Base-by-base conservation (phyloP, 2,329 filamentous ascomycete species). In the Aspergillus sp. region DNA sequence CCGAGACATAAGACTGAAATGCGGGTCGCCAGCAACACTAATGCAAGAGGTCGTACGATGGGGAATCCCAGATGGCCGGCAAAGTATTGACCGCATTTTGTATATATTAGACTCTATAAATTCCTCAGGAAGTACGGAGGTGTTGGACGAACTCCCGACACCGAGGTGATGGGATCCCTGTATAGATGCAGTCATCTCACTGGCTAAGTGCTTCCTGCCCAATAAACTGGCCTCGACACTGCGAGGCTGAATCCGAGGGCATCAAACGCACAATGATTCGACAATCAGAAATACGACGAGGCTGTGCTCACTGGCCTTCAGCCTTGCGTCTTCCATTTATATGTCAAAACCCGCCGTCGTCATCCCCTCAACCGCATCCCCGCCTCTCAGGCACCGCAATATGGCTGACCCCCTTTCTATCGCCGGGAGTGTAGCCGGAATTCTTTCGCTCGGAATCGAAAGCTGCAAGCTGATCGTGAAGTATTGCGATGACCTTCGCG, bases 331-430 rank as follows among this genome's bases (percentile, higher is more conserved):
- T 31, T 31, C 27, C 27, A 31, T 31, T 31, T 31, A 3, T 3
- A 4, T 31, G 27, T 11, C 27, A 0, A 31, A 11, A 1, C 35
- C 35, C 35, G 5, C 35, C 14, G 15, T 37, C 35, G 4, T 31
- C 27, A 4, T 11, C 24, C 2, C 35, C 15, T 37, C 35, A n/a
- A 37, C 35, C 6, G 3, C 35, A 15, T n/a, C 15, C 12, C n/a
- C 2, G 0, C 1, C 35, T n/a, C 12, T 2, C 35, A 37, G 7
- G 4, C 15, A 37, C 5, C 14, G 3, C 35, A 7, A n/a, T 1
- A 37, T n/a, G 35, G 14, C 35, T 2, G 15, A 37, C 15, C 15
- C 35, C 3, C 7, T 37, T 3, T 37, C 35, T 14, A 3, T 37
- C 35, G 41, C 41, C 3, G 41, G 12, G 2, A 19, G 27, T 31